These are phyloP conservation scores for Arabidopsis hybrid DNA, from an alignment of 441 rosid species.

Conservation along the genomic window DNA sequence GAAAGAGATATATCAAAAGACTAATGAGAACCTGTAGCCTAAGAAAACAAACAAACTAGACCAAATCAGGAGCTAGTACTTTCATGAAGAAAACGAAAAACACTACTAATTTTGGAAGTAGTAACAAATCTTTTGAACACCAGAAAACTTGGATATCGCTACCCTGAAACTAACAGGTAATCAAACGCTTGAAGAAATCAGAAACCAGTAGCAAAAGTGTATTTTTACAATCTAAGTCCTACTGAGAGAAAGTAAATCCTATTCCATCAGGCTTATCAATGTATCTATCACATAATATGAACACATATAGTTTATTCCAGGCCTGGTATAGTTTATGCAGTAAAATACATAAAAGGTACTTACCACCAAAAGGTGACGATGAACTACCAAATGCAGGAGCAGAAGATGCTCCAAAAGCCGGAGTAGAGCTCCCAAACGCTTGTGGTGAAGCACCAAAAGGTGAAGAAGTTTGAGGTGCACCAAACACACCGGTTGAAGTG, in stretches of 20 bases:
- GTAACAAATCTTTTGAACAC: not conserved
- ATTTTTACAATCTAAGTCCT: conserved; percentile 15
- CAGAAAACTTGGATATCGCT: not conserved
- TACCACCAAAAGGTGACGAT: conserved; percentile 77
- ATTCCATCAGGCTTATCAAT: not conserved
- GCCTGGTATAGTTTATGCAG: not conserved
- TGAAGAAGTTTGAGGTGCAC: conserved; percentile 70
- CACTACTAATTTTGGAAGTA: not conserved
- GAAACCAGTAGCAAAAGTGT: conserved; percentile 5
- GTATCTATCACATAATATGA: not conserved
- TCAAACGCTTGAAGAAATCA: conserved; percentile 14
- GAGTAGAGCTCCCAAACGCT: conserved; percentile 69
- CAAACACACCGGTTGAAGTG: conserved; percentile 93
- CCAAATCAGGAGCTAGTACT: conserved; percentile 24
- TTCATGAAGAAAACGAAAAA: conserved; percentile 35
- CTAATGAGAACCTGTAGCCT: conserved; percentile 40
- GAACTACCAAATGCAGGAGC: conserved; percentile 68
- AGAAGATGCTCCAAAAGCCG: conserved; percentile 74
- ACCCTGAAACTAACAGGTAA: not conserved
- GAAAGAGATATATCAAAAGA: conserved; percentile 30
- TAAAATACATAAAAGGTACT: conserved; percentile 29
- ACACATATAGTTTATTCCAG: conserved; percentile 3
- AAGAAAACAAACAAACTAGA: conserved; percentile 25
- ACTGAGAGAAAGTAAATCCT: conserved; percentile 1
- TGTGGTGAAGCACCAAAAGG: conserved; percentile 89